These are phyloP conservation scores for Fusarium compactum DNA, from an alignment of 2,329 filamentous ascomycete genomes.

Conservation along the genomic window DNA sequence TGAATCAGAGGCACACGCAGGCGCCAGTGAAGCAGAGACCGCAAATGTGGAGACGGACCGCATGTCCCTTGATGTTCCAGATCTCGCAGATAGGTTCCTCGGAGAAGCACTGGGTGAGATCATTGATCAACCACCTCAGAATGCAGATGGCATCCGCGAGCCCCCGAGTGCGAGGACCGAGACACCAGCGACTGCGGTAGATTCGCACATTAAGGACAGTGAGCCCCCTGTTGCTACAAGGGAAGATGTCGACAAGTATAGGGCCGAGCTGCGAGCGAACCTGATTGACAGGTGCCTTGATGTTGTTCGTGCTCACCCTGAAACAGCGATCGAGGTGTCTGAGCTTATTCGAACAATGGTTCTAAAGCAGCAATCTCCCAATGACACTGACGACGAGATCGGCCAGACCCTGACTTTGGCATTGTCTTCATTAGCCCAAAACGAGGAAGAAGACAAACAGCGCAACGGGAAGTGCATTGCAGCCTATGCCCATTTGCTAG, in stretches of 20 bases:
- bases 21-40: constrained; percentile 40
- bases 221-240: constrained; percentile 58
- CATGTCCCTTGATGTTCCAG: constrained; percentile 54
- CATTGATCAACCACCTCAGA: constrained; percentile 46
- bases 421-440: constrained; percentile 75
- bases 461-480: constrained; percentile 74
- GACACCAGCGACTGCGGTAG: constrained; percentile 26
- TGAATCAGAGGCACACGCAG: constrained; percentile 39
- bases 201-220: constrained; percentile 25
- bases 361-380: constrained; percentile 66
- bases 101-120: constrained; percentile 49
- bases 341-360: constrained; percentile 85
- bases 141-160: no score
- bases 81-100: constrained; percentile 42
- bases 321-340: constrained; percentile 89
- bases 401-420: constrained; percentile 87
- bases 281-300: constrained; percentile 92
- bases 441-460: constrained; percentile 75
- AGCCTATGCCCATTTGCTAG: constrained; percentile 91
- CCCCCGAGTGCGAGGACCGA: constrained; percentile 41
- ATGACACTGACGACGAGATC: constrained; percentile 75
- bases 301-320: constrained; percentile 87
- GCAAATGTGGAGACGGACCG: constrained; percentile 51
- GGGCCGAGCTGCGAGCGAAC: constrained; percentile 77
- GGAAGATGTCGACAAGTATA: constrained; percentile 83